Percentiles rank a stretch among this genome's conserved stretches.
Evolutionary conservation across 345 rosid genomes (phyloP).

Genomic region (Mangifera indica): DNA sequence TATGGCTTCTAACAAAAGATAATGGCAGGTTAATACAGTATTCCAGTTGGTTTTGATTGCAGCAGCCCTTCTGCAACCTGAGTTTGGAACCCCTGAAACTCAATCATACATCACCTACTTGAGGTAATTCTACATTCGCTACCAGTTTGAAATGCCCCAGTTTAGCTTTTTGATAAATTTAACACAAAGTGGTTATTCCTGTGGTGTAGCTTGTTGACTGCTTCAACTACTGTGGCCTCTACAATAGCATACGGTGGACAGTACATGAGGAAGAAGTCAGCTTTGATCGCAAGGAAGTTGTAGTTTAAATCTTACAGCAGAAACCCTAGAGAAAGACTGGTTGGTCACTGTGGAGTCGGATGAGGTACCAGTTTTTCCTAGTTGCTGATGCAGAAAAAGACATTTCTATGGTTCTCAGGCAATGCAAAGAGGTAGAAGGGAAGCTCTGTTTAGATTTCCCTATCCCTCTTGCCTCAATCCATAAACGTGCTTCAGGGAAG

Average conservation of each 20-base stretch:
- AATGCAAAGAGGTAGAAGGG: background rate
- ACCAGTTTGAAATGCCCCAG: background rate
- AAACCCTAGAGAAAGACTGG: too few species aligned
- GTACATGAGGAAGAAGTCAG: slow-evolving; percentile 51
- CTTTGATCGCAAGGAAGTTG: slow-evolving; percentile 35
- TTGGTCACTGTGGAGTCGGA: background rate
- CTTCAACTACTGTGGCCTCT: slow-evolving; percentile 73
- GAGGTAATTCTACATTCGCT: slow-evolving; percentile 42
- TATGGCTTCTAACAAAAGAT: background rate
- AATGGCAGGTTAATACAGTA: slow-evolving; percentile 84
- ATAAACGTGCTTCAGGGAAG: background rate
- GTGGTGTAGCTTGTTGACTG: slow-evolving; percentile 77
- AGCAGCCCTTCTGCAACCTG: slow-evolving; percentile 88
- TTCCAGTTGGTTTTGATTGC: slow-evolving; percentile 85
- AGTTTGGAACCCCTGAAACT: slow-evolving; percentile 67
- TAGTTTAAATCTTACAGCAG: slow-evolving; percentile 21
- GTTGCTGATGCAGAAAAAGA: background rate
- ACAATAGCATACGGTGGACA: slow-evolving; percentile 76
- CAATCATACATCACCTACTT: slow-evolving; percentile 65
- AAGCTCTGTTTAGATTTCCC: background rate
- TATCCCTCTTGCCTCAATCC: background rate
- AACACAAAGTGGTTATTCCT: background rate
- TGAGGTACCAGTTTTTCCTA: background rate
- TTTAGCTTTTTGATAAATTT: background rate
- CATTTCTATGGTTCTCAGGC: background rate